Base-by-base conservation (phyloP, 208 protist genomes). In the Trypanosoma melophagium region DNA sequence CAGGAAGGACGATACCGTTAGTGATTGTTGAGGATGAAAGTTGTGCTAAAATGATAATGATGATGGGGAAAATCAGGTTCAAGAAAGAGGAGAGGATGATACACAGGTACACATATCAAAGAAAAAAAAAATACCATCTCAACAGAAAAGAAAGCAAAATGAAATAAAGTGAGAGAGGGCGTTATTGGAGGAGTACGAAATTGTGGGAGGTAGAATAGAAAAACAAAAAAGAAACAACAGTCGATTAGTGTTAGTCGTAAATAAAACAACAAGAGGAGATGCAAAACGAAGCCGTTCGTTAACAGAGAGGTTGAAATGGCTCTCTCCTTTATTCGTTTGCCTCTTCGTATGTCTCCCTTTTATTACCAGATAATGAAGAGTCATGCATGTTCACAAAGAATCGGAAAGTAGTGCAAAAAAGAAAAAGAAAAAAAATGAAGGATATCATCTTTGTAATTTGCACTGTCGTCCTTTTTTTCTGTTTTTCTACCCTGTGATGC, bases 131-230 rank as follows among this genome's bases (percentile, higher is more conserved):
- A 13, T 17, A 57, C n/a, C 53, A 45, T 22, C 13, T 38, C 25
- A 45, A 42, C 44, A 60, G 21, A 47, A 60, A 60, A 60, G 14
- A 60, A 60, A 22, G 2, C 40, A 60, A 60, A 16, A 47, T 12
- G 38, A 22, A 25, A 13, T 21, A 17, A 17, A 47, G 5, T 35
- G 28, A 1, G 28, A 35, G 1, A 35, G 5, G 28, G 5, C 28
- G 28, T 35, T 35, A 7, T 35, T 35, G 28, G 28, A 35, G 1
- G 28, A 35, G 28, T 35, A 35, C 3, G 5, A 35, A 35, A 1
- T 35, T 13, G 31, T 45, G 55, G 7, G 13, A 45, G 13, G 24
- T 4, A 44, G 3, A 17, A 60, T 7, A 35, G n/a, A 60, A 22
- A 17, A 12, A 35, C 40, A 44, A 42, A 40, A 45, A 44, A 31